These are phyloP conservation scores for Lepidium africanum DNA, from an alignment of 345 rosid genomes.

Conservation along the genomic window DNA sequence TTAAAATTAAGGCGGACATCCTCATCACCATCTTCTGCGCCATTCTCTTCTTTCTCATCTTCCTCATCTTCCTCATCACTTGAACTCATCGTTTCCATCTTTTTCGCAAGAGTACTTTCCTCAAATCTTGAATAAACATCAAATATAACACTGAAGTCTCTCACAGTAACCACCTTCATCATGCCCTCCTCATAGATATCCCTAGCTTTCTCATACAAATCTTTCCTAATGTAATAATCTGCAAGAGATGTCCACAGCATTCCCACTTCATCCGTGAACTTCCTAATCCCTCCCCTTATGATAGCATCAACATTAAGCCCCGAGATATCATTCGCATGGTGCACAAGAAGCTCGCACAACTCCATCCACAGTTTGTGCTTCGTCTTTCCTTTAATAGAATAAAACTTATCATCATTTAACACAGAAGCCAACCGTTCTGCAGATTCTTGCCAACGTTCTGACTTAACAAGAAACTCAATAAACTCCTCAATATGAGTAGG, in stretches of 20 bases:
- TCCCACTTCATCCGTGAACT: slow-evolving; percentile 89
- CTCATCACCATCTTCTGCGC: slow-evolving; percentile 46
- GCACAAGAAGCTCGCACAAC: slow-evolving; percentile 79
- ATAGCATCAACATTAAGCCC: slow-evolving; percentile 93
- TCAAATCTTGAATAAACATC: slow-evolving; percentile 82
- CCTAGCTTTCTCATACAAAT: slow-evolving; percentile 80
- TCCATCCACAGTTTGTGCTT: slow-evolving; percentile 93
- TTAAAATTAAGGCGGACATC: slow-evolving; percentile 59
- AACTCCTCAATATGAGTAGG: slow-evolving; percentile 86
- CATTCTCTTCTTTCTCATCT: slow-evolving; percentile 45
- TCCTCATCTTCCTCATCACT: slow-evolving; percentile 61
- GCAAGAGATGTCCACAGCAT: slow-evolving; percentile 94
- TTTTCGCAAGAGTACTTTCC: slow-evolving; percentile 65
- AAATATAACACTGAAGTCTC: slow-evolving; percentile 88
- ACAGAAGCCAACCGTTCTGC: slow-evolving; percentile 85
- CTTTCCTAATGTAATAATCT: slow-evolving; percentile 87
- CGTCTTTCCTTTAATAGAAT: slow-evolving; percentile 76
- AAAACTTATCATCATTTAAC: slow-evolving; percentile 77
- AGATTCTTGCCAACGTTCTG: slow-evolving; percentile 86
- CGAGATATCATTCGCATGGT: slow-evolving; percentile 72
- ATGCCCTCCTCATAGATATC: slow-evolving; percentile 96
- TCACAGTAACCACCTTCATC: slow-evolving; percentile 85
- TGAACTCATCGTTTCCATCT: slow-evolving; percentile 58
- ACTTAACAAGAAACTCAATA: slow-evolving; percentile 81
- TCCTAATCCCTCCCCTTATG: slow-evolving; percentile 93